Conservation (phyloP, 352 stramenopile genomes). For the Phytopythium kandeliae region DNA sequence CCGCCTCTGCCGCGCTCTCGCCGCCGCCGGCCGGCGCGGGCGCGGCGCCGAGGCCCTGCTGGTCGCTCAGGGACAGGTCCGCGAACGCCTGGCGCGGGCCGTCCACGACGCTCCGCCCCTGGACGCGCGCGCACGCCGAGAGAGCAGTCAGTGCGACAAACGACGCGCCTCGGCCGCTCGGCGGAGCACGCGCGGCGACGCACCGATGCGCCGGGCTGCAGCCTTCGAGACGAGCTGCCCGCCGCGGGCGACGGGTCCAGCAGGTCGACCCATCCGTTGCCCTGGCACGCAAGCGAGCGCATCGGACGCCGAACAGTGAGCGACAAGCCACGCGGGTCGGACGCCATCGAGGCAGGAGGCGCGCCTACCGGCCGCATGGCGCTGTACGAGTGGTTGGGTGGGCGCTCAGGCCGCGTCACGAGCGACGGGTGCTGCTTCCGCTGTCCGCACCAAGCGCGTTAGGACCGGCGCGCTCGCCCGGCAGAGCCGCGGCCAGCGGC, state of each 20-base stretch:
- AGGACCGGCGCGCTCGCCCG: background rate
- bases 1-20: background rate
- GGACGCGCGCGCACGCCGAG: background rate
- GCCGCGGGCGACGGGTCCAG: slow-evolving; percentile 14
- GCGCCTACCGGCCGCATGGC: slow-evolving; percentile 58
- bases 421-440: slow-evolving; percentile 52
- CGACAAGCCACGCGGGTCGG: background rate
- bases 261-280: slow-evolving; percentile 68
- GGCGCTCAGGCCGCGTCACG: slow-evolving; percentile 55
- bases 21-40: background rate
- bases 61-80: background rate
- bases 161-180: no score
- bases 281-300: slow-evolving; percentile 15
- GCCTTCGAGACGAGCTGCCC: background rate
- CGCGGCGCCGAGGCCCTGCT: background rate
- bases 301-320: background rate
- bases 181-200: no score
- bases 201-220: background rate
- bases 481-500: background rate
- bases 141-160: no score
- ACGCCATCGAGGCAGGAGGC: no score
- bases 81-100: slow-evolving; percentile 4
- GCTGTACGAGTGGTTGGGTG: slow-evolving; percentile 72
- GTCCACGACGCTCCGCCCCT: background rate
- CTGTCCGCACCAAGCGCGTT: slow-evolving; percentile 13